These are phyloP conservation scores for Phylloporus sp. DNA, from an alignment of 768 basidiomycete genomes.

Conservation along the genomic window DNA sequence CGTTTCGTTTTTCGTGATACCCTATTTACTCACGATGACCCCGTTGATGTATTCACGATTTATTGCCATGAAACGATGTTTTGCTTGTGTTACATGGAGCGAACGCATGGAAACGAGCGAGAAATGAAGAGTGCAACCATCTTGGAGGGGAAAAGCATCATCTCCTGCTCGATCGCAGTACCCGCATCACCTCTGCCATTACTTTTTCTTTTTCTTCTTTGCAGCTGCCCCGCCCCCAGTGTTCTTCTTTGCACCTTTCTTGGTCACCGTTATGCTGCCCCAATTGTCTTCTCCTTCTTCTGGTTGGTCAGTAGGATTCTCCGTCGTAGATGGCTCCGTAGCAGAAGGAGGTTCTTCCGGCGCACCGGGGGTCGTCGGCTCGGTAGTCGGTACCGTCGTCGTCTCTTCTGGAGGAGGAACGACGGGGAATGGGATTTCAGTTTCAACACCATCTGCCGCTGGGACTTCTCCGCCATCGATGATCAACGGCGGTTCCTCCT, in stretches of 20 bases:
- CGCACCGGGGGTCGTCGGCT: not conserved
- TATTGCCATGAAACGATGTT: not conserved
- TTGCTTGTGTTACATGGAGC: not conserved
- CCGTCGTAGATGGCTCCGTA: conserved; percentile 9
- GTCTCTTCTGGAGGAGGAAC: not conserved
- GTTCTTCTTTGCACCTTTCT: not conserved
- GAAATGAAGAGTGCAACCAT: not conserved
- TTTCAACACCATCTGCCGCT: not conserved
- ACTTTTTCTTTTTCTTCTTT: conserved; percentile 16
- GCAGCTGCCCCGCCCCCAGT: not conserved
- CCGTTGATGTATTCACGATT: not conserved
- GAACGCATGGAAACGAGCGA: not conserved
- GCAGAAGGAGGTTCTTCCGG: not conserved
- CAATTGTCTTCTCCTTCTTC: conserved; percentile 7
- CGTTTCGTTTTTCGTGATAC: conserved; percentile 4
- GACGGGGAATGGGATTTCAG: not conserved
- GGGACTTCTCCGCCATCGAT: not conserved
- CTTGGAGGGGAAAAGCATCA: not conserved
- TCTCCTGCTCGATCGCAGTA: conserved; percentile 4
- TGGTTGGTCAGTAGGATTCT: conserved; percentile 1
- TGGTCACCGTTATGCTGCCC: fast-evolving
- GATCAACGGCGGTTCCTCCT: not conserved
- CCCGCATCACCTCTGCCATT: not conserved
- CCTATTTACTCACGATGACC: conserved; percentile 2
- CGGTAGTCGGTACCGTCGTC: not conserved